These are phyloP conservation scores for Debaryomyces hansenii DNA, from an alignment of 805 yeast genomes.

Conservation along the genomic window DNA sequence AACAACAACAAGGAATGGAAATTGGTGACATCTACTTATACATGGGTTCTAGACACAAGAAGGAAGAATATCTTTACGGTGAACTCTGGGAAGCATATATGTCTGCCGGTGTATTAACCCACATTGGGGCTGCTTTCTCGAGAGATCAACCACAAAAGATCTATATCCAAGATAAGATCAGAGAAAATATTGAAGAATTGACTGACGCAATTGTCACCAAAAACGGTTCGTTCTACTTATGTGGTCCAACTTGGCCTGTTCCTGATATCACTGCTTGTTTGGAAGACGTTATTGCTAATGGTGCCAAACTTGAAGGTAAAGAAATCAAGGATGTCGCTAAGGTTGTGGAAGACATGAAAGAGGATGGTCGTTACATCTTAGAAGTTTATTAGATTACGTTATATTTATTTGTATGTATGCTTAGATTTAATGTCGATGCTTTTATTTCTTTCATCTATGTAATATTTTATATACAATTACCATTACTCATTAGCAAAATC, in stretches of 20 bases:
- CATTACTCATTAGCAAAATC: too few relatives aligned
- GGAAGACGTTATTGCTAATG: constrained; percentile 72
- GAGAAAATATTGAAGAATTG: constrained; percentile 69
- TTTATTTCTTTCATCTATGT: too few relatives aligned
- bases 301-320: constrained; percentile 64
- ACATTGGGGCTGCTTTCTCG: constrained; percentile 96
- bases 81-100: constrained; percentile 96
- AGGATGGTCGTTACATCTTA: constrained; percentile 83
- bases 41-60: constrained; percentile 92
- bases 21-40: constrained; percentile 87
- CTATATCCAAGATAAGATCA: constrained; percentile 91
- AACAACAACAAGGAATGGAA: constrained; percentile 80
- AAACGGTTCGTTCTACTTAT: constrained; percentile 88
- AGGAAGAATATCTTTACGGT: constrained; percentile 94
- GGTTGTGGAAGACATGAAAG: constrained; percentile 91
- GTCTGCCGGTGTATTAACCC: constrained; percentile 89
- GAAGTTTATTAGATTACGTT: constrained; percentile 71
- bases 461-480: too few relatives aligned
- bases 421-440: too few relatives aligned
- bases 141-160: constrained; percentile 95
- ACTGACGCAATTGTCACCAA: constrained; percentile 76
- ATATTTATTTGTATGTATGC: too few relatives aligned
- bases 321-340: constrained; percentile 68
- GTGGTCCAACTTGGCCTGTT: constrained; percentile 99
- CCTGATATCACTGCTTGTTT: constrained; percentile 92